phyloP scores from a whole-genome alignment of 73 alveolate species.

The Loxodes magnus region DNA sequence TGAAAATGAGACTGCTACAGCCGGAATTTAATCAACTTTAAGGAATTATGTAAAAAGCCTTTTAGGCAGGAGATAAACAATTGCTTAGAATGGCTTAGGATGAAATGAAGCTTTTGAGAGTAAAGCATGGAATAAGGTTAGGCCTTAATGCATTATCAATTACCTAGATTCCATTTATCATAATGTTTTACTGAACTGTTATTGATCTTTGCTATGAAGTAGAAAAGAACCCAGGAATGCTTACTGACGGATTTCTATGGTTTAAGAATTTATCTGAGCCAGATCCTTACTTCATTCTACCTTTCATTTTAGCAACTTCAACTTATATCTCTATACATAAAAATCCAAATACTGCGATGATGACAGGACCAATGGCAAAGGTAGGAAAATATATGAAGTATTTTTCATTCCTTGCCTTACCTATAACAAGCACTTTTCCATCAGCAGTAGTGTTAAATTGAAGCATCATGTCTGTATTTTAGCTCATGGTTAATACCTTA shows the following conservation, averaged over 20 bases:
- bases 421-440: conserved; percentile 78
- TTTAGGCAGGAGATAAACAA: conserved; percentile 51
- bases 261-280: conserved; percentile 70
- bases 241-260: conserved; percentile 80
- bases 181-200: conserved; percentile 59
- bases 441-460: conserved; percentile 72
- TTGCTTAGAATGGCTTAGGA: conserved; percentile 38
- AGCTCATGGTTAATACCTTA: conserved; percentile 31
- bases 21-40: conserved; percentile 59
- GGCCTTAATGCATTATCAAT: conserved; percentile 37
- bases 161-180: conserved; percentile 56
- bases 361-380: conserved; percentile 27
- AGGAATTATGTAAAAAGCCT: conserved; percentile 28
- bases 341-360: conserved; percentile 57
- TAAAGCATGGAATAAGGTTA: conserved; percentile 57
- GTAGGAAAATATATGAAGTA: conserved; percentile 39
- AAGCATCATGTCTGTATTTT: conserved; percentile 43
- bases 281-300: conserved; percentile 75
- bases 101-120: conserved; percentile 30
- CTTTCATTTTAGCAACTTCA: conserved; percentile 45
- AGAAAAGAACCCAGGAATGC: conserved; percentile 45
- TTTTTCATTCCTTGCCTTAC: conserved; percentile 52
- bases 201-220: conserved; percentile 43
- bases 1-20: conserved; percentile 51
- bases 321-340: conserved; percentile 42